phyloP scores from a whole-genome alignment of 2,329 filamentous ascomycete genomes.

The Pyricularia sp. region DNA sequence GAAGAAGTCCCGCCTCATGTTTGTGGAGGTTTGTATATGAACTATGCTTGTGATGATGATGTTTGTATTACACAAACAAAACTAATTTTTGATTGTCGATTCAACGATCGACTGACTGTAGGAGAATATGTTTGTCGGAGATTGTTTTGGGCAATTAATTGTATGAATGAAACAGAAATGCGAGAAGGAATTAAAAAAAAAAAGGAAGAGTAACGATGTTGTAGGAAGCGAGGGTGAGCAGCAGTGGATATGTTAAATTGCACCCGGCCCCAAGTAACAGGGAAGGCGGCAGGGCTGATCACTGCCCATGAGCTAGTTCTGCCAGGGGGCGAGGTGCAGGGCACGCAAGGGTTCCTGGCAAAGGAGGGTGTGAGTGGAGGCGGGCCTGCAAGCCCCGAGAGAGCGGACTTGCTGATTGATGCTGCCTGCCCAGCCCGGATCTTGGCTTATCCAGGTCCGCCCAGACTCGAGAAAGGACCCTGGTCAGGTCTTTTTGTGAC shows the following conservation, averaged over 20 bases:
- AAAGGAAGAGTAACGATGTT: background rate
- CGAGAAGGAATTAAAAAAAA: background rate
- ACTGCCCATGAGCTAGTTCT: background rate
- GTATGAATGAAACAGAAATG: background rate
- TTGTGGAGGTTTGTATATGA: background rate
- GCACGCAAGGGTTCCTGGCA: background rate
- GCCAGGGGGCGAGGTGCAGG: background rate
- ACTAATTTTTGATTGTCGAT: background rate
- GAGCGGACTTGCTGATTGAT: background rate
- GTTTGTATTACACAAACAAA: background rate
- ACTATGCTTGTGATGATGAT: background rate
- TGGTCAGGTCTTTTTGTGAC: background rate
- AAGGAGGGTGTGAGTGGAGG: background rate
- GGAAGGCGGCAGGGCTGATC: background rate
- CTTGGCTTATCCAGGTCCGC: background rate
- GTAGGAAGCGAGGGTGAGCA: background rate
- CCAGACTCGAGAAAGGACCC: background rate
- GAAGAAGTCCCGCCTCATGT: constrained; percentile 12
- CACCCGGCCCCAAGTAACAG: background rate
- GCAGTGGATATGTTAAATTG: background rate
- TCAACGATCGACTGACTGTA: background rate
- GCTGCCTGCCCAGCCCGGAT: background rate
- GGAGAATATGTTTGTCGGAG: background rate
- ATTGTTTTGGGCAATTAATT: background rate
- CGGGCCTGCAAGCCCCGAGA: background rate